These are phyloP conservation scores for Phalaenopsis hybrid DNA, from an alignment of 116 monocot genomes.

Conservation along the genomic window DNA sequence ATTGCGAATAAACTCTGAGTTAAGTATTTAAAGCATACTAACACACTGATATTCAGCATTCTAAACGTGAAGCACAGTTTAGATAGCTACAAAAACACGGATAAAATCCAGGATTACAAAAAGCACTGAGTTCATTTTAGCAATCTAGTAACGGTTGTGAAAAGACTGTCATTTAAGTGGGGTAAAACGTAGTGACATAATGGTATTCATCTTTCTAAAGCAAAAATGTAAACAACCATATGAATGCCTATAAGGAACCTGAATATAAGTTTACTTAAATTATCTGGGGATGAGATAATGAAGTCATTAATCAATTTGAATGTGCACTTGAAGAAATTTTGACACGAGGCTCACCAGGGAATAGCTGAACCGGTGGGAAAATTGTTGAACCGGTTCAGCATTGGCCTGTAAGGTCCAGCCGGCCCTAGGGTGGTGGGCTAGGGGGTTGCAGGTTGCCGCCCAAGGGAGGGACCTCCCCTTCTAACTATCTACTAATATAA, in stretches of 20 bases:
- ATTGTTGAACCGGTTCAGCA: too few species aligned
- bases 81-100: not conserved
- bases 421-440: too few species aligned
- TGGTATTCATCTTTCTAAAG: not conserved
- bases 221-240: not conserved
- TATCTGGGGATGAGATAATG: too few species aligned
- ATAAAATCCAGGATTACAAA: not conserved
- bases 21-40: not conserved
- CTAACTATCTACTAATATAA: too few species aligned
- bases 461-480: too few species aligned
- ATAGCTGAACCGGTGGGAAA: too few species aligned
- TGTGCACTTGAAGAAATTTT: too few species aligned
- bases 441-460: too few species aligned
- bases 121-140: not conserved
- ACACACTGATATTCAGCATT: not conserved
- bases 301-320: too few species aligned
- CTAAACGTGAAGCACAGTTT: not conserved
- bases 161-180: not conserved
- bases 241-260: not conserved
- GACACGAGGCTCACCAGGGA: too few species aligned
- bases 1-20: not conserved
- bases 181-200: not conserved
- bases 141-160: not conserved
- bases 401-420: too few species aligned
- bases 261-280: not conserved